phyloP scores from a whole-genome alignment of 2,329 filamentous ascomycete species.

The Colletotrichum acutatum region DNA sequence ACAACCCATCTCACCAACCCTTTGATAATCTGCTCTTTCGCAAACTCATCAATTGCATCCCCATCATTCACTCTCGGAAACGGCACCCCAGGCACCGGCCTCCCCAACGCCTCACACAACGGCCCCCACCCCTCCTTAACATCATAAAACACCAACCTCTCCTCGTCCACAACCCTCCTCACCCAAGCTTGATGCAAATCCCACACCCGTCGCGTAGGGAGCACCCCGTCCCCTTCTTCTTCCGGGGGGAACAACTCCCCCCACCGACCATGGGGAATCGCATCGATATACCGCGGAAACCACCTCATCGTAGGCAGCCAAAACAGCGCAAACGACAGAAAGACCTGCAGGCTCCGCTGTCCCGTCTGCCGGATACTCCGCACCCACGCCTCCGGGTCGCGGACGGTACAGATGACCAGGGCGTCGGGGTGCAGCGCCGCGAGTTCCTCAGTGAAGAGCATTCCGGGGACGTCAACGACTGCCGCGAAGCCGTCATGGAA shows the following conservation, averaged over 20 bases:
- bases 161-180: constrained; percentile 38
- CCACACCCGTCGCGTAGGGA: constrained; percentile 34
- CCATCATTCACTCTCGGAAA: constrained; percentile 37
- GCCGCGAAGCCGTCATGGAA: constrained; percentile 6
- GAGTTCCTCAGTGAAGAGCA: constrained; percentile 22
- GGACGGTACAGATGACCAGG: constrained; percentile 37
- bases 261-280: not conserved
- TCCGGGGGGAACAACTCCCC: not conserved
- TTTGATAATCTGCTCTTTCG: not conserved
- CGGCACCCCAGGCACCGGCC: constrained; percentile 43
- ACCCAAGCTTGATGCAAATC: constrained; percentile 21
- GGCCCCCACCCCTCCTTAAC: constrained; percentile 47
- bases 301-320: not conserved
- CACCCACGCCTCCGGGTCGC: constrained; percentile 36
- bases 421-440: constrained; percentile 38
- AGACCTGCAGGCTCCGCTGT: not conserved
- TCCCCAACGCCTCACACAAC: constrained; percentile 44
- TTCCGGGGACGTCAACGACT: not conserved
- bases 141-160: constrained; percentile 41
- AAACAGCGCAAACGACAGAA: not conserved
- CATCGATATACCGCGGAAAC: not conserved
- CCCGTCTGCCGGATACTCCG: constrained; percentile 36
- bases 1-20: not conserved
- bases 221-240: not conserved
- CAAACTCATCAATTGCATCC: not conserved